phyloP scores from a whole-genome alignment of 768 basidiomycete genomes.

The Trametes punicea region DNA sequence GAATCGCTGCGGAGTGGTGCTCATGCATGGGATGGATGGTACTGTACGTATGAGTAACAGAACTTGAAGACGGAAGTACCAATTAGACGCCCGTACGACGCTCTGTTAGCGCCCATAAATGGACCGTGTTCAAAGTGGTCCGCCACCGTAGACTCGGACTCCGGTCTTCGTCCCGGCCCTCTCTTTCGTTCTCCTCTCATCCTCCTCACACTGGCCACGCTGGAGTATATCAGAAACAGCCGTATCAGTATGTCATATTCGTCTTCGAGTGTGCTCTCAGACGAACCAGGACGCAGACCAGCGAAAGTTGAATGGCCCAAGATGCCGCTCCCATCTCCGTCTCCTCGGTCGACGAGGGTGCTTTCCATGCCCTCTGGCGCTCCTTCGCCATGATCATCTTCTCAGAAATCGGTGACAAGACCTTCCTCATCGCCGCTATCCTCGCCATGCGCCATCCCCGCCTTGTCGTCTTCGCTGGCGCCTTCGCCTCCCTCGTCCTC shows the following conservation, averaged over 20 bases:
- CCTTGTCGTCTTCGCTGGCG: constrained; percentile 80
- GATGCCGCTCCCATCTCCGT: constrained; percentile 9
- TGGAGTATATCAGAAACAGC: no score
- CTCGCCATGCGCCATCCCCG: constrained; percentile 92
- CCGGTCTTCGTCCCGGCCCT: no score
- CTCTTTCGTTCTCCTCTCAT: no score
- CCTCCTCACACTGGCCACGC: no score
- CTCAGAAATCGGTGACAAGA: constrained; percentile 96
- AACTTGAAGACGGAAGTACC: no score
- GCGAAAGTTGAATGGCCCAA: constrained; percentile 22
- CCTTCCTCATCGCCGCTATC: constrained; percentile 83
- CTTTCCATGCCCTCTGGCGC: constrained; percentile 60
- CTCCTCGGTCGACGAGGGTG: constrained; percentile 24
- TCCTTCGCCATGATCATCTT: constrained; percentile 89
- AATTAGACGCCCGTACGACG: no score
- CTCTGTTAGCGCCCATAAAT: no score
- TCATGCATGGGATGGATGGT: no score
- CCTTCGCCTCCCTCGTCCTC: constrained; percentile 80
- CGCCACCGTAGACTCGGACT: background rate
- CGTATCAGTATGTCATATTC: no score
- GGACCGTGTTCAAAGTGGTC: background rate
- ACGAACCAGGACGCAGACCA: background rate
- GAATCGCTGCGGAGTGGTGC: no score
- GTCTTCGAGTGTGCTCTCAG: no score
- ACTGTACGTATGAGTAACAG: no score